Base-by-base conservation (phyloP, 1,284 basidiomycete species). In the Grifola frondosa region DNA sequence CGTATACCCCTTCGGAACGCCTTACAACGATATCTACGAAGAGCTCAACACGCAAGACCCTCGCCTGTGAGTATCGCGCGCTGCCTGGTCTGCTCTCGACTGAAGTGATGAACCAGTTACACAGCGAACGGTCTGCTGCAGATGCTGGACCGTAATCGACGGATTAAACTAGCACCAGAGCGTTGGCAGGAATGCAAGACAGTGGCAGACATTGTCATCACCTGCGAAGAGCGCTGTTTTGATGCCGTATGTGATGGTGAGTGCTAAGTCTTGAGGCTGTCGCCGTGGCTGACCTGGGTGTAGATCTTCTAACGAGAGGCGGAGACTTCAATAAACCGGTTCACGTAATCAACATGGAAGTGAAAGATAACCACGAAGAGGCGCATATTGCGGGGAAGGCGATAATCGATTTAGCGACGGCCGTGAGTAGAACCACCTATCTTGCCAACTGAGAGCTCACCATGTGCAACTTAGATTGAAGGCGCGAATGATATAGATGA, bases 311-410 rank as follows among this genome's bases (percentile, higher is more conserved):
- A 46, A 73, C 76, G 30, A 79, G 92, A 49, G 94, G 93, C 20
- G 91, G 95, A 2, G 96, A 99, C 49, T 84, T 86, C 61, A 98
- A 95, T 69, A 84, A 88, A 42, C 85, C 93, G 0, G 94, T 99
- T 17, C 97, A 99, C 65, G 70, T 99, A 42, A 93, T 99, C 65
- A 99, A 99, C 66, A 81, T 99, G 48, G 97, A 99, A 64, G 99
- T 99, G 70, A 97, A 91, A 71, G 97, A 99, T 68, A 99, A 97
- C 61, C 96, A 98, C 59, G 97, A 99, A 72, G 97, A 99, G 66
- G 97, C 97, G 0, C 75, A 89, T 23, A 91, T 97, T 46, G 97
- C 97, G 12, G 96, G 96, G 11, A 91, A 88, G 64, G 94, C 96
- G 1, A 96, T 99, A 57, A 73, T 99, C 24, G 96, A 96, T 58